These are phyloP conservation scores for Leccinum pellstonianum DNA, from an alignment of 768 basidiomycete species.

Conservation along the genomic window DNA sequence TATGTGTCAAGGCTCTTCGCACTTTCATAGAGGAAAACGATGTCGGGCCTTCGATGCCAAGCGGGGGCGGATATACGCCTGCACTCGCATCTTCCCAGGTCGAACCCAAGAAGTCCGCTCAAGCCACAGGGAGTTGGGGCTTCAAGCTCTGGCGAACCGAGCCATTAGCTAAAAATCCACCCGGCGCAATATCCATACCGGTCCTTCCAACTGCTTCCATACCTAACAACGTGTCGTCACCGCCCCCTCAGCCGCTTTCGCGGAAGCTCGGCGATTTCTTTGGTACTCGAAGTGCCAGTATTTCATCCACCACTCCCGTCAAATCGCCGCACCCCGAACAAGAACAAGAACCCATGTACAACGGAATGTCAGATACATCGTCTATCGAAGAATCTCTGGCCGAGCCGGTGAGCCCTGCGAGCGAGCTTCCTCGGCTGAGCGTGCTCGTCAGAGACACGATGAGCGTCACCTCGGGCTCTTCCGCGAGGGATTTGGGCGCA, in stretches of 20 bases:
- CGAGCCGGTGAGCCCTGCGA: slow-evolving; percentile 35
- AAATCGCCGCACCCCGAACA: slow-evolving; percentile 26
- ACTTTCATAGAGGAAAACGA: slow-evolving; percentile 79
- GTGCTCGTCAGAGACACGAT: slow-evolving; percentile 33
- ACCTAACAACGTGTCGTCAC: slow-evolving; percentile 22
- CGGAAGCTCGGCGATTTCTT: slow-evolving; percentile 75
- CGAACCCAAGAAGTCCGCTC: slow-evolving; percentile 34
- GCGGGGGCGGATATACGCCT: slow-evolving; percentile 15
- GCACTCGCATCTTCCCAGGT: slow-evolving; percentile 22
- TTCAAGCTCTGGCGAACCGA: slow-evolving; percentile 68
- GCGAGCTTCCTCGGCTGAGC: slow-evolving; percentile 25
- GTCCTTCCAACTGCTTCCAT: slow-evolving; percentile 20
- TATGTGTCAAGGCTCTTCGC: slow-evolving; percentile 76
- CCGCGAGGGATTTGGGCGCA: slow-evolving; percentile 24
- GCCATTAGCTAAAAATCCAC: slow-evolving; percentile 28
- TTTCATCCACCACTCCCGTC: slow-evolving; percentile 43
- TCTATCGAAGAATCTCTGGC: slow-evolving; percentile 37
- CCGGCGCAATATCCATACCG: slow-evolving; percentile 30
- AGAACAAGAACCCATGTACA: slow-evolving; percentile 27
- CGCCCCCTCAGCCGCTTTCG: slow-evolving; percentile 47
- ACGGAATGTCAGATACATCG: slow-evolving; percentile 35
- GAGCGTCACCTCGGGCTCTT: slow-evolving; percentile 29
- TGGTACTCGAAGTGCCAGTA: slow-evolving; percentile 48
- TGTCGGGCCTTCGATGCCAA: slow-evolving; percentile 42
- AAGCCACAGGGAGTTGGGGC: slow-evolving; percentile 51